Conservation (phyloP, 2,329 filamentous ascomycete genomes). For the Talaromyces sp. region DNA sequence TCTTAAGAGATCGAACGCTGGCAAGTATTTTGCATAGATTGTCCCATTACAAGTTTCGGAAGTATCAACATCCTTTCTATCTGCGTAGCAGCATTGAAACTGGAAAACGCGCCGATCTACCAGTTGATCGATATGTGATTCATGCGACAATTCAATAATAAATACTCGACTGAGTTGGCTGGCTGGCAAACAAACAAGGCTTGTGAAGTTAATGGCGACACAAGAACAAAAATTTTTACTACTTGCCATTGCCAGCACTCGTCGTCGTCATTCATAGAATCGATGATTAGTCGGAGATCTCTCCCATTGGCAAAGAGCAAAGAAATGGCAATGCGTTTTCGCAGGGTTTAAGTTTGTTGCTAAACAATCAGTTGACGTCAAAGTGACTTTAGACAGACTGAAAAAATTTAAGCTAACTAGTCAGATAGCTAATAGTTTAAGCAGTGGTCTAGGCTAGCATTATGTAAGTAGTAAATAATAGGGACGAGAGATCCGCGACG, state of each 20-base stretch:
- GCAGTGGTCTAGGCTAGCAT: not conserved
- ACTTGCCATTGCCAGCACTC: not conserved
- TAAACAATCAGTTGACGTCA: not conserved
- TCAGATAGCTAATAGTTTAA: not conserved
- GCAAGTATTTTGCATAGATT: no score
- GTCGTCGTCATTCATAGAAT: not conserved
- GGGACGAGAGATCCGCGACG: not conserved
- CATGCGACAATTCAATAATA: no score
- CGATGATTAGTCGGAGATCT: not conserved
- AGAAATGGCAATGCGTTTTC: not conserved
- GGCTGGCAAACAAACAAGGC: not conserved
- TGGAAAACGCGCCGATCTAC: no score
- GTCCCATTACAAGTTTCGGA: no score
- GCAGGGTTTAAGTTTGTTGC: not conserved
- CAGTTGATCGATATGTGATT: no score
- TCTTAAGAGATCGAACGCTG: no score
- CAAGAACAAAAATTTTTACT: not conserved
- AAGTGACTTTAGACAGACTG: not conserved
- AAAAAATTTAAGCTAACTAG: not conserved
- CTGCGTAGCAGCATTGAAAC: no score
- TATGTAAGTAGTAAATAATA: not conserved
- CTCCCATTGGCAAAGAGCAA: not conserved
- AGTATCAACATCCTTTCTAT: no score
- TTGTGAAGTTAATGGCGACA: not conserved
- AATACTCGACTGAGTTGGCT: no score